Base-by-base conservation (phyloP, 2,329 filamentous ascomycete genomes). In the Penicillium sp. region DNA sequence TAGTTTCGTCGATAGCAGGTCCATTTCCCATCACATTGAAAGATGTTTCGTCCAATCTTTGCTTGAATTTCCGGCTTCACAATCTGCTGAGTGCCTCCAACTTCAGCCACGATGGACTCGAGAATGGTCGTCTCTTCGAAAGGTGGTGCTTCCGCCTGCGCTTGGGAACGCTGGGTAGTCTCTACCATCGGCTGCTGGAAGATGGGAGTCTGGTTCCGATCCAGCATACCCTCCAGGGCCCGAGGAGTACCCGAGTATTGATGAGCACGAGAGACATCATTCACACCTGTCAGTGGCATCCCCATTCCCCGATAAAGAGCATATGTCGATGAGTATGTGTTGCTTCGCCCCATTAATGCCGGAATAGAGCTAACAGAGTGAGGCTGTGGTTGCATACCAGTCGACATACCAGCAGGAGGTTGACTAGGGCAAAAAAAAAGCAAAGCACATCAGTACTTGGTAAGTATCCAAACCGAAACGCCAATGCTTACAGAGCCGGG, bases 1-100 rank as follows among this genome's bases (percentile, higher is more conserved):
- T 95, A 95, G 66, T 95, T 95, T 35, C 90, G 79, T 27, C 89
- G 79, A 65, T 95, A 95, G 70, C 89, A 95, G 0, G 89, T 95
- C 89, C 89, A 95, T 58, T 90, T 87, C 14, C 80, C 77, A 45
- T 94, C 89, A 3, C 78, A 79, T 28, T 83, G 74, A 64, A 95
- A 95, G 70, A 95, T 94, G 0, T 89, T 89, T 60, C 95, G 94
- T 66, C 94, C 87, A 49, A 95, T 89, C 59, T 82, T 85, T 28
- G 87, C 87, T 24, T 84, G 77, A 53, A 95, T 87, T 11, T 87
- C 84, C 16, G 86, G 77, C 53, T 82, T 84, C 55, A 93, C 77
- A 1, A 75, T 72, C 35, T 68, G 65, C 40, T 57, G 53, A 8
- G 51, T 46, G 3, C 47, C 51, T 29, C 54, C 57, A 37, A 53